Evolutionary conservation across 169 alveolate genomes (phyloP), one percentile per base, ranked within the genome.

Genomic region (Plasmodium gaboni): DNA sequence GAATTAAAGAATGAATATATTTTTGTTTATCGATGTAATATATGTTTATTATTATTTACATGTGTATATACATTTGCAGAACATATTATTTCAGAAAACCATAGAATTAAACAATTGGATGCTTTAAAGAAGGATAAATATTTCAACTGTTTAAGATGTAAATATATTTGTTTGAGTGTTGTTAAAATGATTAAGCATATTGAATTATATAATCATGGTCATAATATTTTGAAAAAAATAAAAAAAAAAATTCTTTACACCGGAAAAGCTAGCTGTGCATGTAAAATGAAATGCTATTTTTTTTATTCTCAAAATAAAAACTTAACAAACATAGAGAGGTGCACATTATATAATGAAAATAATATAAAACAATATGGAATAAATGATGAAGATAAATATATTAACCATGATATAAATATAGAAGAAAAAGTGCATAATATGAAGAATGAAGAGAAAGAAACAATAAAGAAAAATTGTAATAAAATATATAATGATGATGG

Each of bases 141-240:
- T 69, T 83, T 63, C 24, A 69, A 38, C 42, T 83, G 91, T 59
- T 61, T 83, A n/a, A 83, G 91, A 50, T 83, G 91, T 44, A 83
- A 67, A 57, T 83, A 83, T 59, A 61, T 83, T 13, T 83, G 91
- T 59, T 46, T 83, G 6, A 83, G 91, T 63, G 22, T 83, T 10
- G 86, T 63, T 61, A 83, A 83, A 50, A 83, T 83, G n/a, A 83
- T 83, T 24, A 83, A 61, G n/a, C 91, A 83, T 26, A 57, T 83
- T 9, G 91, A 83, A 69, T 55, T 69, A 55, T 83, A 69, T 57
- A 83, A 83, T 57, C 91, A 83, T 57, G 72, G 91, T 0, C 91
- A 83, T 24, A 83, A 83, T 50, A 63, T 83, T 83, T 68, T 83
- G 44, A 83, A 72, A 61, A 83, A 83, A 83, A 83, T 83, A 6